A percentile compares a stretch with the other conserved stretches of the same genome.
These are phyloP conservation scores for Zasmidium citrigriseum DNA, from an alignment of 2,329 filamentous ascomycete genomes.

Conservation along the genomic window DNA sequence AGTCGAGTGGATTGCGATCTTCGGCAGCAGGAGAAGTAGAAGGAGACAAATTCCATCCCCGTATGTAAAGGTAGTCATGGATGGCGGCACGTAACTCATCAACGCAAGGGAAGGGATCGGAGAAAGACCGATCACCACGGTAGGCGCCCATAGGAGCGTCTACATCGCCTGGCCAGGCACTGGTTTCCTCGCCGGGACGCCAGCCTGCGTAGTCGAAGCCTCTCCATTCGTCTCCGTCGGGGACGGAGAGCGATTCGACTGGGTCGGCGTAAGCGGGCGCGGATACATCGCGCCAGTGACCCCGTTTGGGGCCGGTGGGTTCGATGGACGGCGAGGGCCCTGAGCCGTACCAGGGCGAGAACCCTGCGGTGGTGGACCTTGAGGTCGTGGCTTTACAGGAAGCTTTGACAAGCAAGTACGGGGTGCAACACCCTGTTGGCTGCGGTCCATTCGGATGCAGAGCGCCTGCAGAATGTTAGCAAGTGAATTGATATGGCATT, in stretches of 20 bases:
- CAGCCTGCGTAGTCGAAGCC: constrained; percentile 14
- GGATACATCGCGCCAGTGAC: constrained; percentile 23
- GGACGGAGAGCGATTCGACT: constrained; percentile 16
- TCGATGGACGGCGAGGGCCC: constrained; percentile 39
- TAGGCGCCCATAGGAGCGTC: constrained; percentile 6
- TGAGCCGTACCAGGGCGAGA: constrained; percentile 24
- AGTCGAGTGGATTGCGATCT: constrained; percentile 10
- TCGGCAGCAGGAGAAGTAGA: constrained; percentile 20
- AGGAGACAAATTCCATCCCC: constrained; percentile 17
- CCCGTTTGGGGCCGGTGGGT: constrained; percentile 32
- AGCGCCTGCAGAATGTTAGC: constrained; percentile 64
- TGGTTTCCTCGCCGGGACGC: constrained; percentile 46
- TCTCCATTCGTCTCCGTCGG: constrained; percentile 14
- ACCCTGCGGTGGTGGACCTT: constrained; percentile 52
- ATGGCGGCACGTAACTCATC: constrained; percentile 24
- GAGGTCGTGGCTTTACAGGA: constrained; percentile 79
- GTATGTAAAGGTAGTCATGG: constrained; percentile 21
- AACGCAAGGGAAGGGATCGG: constrained; percentile 24
- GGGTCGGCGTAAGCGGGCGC: constrained; percentile 27
- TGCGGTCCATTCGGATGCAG: constrained; percentile 86
- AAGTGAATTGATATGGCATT: background rate
- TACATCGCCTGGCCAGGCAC: constrained; percentile 50
- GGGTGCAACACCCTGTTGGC: constrained; percentile 88
- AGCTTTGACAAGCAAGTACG: constrained; percentile 90
- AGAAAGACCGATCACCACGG: constrained; percentile 11